phyloP scores from a whole-genome alignment of 345 rosid species.

The Carallia pectinifolia region DNA sequence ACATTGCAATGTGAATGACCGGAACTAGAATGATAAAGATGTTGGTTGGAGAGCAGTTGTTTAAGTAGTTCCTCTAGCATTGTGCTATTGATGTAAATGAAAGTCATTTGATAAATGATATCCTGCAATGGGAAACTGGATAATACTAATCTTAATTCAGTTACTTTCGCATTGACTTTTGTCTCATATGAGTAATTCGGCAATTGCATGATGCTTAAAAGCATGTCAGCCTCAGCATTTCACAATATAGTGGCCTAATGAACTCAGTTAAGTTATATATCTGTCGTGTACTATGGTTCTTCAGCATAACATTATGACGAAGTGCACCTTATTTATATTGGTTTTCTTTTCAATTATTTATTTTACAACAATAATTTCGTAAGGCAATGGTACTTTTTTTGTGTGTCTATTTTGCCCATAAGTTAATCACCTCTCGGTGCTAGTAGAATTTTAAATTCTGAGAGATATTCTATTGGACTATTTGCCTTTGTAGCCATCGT shows the following conservation, averaged over 20 bases:
- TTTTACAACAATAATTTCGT: slow-evolving; percentile 1
- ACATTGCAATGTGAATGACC: no score
- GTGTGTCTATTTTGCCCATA: no score
- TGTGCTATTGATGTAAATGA: no score
- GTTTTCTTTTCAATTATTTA: neutral
- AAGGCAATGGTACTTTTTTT: neutral
- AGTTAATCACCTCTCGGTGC: no score
- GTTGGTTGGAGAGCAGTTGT: no score
- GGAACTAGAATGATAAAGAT: no score
- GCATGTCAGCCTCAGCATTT: neutral
- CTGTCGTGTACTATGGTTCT: neutral
- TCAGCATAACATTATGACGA: no score
- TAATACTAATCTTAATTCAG: neutral
- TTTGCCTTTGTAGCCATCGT: slow-evolving; percentile 2
- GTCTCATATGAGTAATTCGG: neutral
- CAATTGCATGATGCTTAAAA: neutral
- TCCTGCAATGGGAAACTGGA: no score
- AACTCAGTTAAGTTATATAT: neutral
- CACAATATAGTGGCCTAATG: neutral
- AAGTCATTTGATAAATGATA: no score
- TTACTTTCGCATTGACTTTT: neutral
- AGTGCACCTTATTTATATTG: no score
- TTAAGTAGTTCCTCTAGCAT: no score
- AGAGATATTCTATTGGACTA: neutral
- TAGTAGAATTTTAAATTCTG: neutral